phyloP scores from a whole-genome alignment of 805 yeast species.

The Blastobotrys attinorum region DNA sequence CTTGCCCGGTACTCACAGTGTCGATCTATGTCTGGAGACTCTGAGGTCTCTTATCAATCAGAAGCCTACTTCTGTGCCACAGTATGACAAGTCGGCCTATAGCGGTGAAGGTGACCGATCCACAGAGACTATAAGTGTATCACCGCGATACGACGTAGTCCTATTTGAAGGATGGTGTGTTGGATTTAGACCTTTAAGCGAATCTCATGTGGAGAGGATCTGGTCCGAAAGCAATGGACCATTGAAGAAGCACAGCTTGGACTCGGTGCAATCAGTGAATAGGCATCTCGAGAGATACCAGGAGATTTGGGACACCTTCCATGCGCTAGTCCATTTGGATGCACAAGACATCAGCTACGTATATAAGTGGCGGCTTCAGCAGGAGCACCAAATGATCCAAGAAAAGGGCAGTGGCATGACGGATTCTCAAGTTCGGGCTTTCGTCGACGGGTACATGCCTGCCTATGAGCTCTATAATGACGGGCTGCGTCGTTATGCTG shows the following conservation, averaged over 20 bases:
- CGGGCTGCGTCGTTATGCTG: slow-evolving; percentile 8
- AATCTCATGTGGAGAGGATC: slow-evolving; percentile 22
- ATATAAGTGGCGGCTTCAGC: slow-evolving; percentile 69
- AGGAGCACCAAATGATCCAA: slow-evolving; percentile 53
- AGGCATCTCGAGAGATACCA: slow-evolving; percentile 42
- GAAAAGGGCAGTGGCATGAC: slow-evolving; percentile 70
- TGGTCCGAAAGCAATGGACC: slow-evolving; percentile 23
- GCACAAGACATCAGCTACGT: slow-evolving; percentile 57
- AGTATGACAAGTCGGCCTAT: slow-evolving; percentile 68
- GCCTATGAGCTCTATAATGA: slow-evolving; percentile 56
- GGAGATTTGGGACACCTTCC: slow-evolving; percentile 48
- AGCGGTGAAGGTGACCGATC: slow-evolving; percentile 75
- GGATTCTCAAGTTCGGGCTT: slow-evolving; percentile 54
- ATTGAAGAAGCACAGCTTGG: slow-evolving; percentile 25
- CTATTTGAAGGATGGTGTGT: slow-evolving; percentile 93
- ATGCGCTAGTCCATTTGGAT: slow-evolving; percentile 52
- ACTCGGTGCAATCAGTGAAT: slow-evolving; percentile 40
- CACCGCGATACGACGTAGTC: slow-evolving; percentile 49
- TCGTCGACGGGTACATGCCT: slow-evolving; percentile 84
- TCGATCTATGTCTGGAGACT: slow-evolving; percentile 33
- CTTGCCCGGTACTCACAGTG: slow-evolving; percentile 89
- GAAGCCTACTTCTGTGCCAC: slow-evolving; percentile 42
- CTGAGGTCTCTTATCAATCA: slow-evolving; percentile 28
- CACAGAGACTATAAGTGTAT: slow-evolving; percentile 33
- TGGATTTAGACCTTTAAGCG: slow-evolving; percentile 51